Evolutionary conservation across 352 stramenopile species (phyloP).

Genomic region (Thalassiosira ordinaria): DNA sequence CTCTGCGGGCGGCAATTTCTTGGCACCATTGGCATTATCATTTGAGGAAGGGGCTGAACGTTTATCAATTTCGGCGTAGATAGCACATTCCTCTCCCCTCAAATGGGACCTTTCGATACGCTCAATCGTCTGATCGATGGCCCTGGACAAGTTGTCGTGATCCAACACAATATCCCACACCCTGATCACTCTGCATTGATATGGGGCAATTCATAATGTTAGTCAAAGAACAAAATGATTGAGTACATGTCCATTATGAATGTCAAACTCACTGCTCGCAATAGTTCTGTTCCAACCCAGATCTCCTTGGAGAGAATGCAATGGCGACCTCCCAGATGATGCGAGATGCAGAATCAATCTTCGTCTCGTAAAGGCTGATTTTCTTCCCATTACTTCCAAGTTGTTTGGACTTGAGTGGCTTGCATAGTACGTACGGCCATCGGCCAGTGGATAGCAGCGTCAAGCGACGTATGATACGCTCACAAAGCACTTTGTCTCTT

Average conservation of each 20-base stretch:
- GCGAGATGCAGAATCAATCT: conserved; percentile 54
- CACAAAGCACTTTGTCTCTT: conserved; percentile 47
- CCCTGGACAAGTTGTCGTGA: conserved; percentile 50
- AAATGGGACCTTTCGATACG: conserved; percentile 58
- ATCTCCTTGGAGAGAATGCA: conserved; percentile 53
- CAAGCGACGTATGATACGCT: conserved; percentile 53
- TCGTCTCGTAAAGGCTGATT: conserved; percentile 59
- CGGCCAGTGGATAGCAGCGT: conserved; percentile 57
- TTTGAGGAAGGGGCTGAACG: too few species aligned
- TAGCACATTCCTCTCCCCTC: conserved; percentile 52
- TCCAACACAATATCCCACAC: conserved; percentile 62
- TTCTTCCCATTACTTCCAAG: conserved; percentile 13
- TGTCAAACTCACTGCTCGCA: conserved; percentile 53
- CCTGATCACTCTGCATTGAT: conserved; percentile 38
- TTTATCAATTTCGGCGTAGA: conserved; percentile 52
- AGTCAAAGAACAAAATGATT: too few species aligned
- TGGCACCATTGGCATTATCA: too few species aligned
- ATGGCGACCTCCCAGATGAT: conserved; percentile 63
- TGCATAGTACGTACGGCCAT: conserved; percentile 68
- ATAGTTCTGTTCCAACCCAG: conserved; percentile 30
- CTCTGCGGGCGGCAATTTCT: too few species aligned
- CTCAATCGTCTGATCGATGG: conserved; percentile 47
- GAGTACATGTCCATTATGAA: too few species aligned
- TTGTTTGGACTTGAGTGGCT: conserved; percentile 48
- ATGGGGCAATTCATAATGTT: too few species aligned